These are phyloP conservation scores for Cardamine occulta DNA, from an alignment of 345 rosid species.

Conservation along the genomic window DNA sequence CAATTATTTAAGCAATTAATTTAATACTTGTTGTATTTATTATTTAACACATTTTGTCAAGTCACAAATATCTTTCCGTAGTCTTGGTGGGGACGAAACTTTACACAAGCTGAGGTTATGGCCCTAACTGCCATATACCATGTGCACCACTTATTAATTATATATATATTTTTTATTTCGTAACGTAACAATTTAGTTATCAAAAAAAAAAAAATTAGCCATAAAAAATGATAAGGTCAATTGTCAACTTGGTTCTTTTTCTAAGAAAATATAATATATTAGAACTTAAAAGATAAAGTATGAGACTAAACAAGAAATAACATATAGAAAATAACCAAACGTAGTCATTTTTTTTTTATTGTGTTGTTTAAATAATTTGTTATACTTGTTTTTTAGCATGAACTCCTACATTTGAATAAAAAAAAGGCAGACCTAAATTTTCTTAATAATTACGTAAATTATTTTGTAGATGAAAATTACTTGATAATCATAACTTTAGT, in stretches of 20 bases:
- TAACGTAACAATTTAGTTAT: constrained; percentile 36
- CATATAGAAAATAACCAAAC: neutral
- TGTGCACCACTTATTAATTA: constrained; percentile 41
- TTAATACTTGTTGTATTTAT: constrained; percentile 10
- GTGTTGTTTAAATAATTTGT: neutral
- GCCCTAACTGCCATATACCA: constrained; percentile 47
- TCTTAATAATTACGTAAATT: neutral
- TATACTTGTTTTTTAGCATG: neutral
- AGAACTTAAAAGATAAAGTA: neutral
- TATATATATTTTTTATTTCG: constrained; percentile 9
- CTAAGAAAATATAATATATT: neutral
- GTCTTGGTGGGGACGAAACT: constrained; percentile 42
- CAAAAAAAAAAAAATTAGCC: neutral
- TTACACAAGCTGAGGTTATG: constrained; percentile 46
- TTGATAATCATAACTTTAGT: neutral
- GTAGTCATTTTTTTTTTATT: no score
- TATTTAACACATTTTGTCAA: constrained; percentile 29
- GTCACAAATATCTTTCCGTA: constrained; percentile 42
- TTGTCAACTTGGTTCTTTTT: neutral
- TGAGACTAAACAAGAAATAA: neutral
- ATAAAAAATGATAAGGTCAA: neutral
- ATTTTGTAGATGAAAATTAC: neutral
- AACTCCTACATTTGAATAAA: neutral
- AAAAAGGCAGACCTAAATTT: neutral
- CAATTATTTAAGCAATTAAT: constrained; percentile 24